Base-by-base conservation (phyloP, 495 filamentous ascomycete genomes). In the Xylaria cubensis region DNA sequence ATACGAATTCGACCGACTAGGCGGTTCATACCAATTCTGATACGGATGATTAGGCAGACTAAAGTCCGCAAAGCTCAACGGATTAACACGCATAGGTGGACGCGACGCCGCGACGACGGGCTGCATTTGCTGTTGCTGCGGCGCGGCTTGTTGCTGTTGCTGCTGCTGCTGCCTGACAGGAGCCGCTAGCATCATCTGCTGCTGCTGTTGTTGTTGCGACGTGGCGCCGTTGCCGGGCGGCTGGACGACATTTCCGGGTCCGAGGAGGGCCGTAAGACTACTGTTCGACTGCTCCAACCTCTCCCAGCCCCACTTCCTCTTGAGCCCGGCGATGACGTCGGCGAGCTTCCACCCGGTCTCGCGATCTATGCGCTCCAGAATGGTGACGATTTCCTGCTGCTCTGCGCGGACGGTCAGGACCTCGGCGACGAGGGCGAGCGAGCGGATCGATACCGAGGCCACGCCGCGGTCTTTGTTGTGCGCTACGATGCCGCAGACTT, bases 401-500 rank as follows among this genome's bases (percentile, higher is more conserved):
- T 97, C 92, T 39, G 86, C 83, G 10, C 87, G 86, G 44, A 88
- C 85, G 4, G 86, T 88, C 7, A 98, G 81, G 44, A 87, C 91
- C 77, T 92, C 90, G n/a, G 92, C 91, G 19, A 93, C 94, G 58
- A 95, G 91, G 41, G 89, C 89, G 26, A 98, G 85, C 36, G 92
- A 94, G 13, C 92, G 91, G 41, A 95, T 86, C 42, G 92, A 92
- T 32, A 97, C 90, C 69, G 87, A 90, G 2, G 91, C 89, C 48
- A 97, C 89, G 48, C 92, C 92, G 79, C 89, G 85, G 75, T 97
- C 94, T 78, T 93, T 92, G 68, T 91, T 88, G 76, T 97, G 93
- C 0, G 94, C 92, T 5, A 90, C 89, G 73, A 98, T 95, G 34
- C 95, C 96, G 75, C 94, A 98, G 51, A 96, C 90, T 73, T 93